phyloP scores from a whole-genome alignment of 1,284 basidiomycete species.

The Cryptococcus amylolentus region DNA sequence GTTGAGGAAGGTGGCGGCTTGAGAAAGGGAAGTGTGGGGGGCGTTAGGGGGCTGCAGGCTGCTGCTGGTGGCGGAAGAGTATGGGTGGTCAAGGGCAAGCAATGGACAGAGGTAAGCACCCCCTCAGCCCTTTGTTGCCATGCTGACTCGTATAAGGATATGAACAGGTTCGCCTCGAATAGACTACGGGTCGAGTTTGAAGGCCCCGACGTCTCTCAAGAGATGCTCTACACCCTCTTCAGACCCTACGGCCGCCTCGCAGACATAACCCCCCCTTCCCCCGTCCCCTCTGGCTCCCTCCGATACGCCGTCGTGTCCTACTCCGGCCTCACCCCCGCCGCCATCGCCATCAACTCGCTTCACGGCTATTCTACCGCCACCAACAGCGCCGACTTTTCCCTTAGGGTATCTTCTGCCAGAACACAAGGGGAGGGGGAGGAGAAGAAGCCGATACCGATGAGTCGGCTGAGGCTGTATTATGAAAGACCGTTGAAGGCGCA shows the following conservation, averaged over 20 bases:
- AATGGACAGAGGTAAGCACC: conserved; percentile 71
- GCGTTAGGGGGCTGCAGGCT: conserved; percentile 25
- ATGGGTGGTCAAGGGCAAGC: conserved; percentile 76
- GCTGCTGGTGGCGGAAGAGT: conserved; percentile 56
- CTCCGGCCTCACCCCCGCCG: conserved; percentile 63
- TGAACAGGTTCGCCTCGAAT: conserved; percentile 72
- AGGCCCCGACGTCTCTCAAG: conserved; percentile 77
- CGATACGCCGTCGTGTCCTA: conserved; percentile 66
- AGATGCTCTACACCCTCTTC: conserved; percentile 52
- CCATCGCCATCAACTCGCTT: conserved; percentile 73
- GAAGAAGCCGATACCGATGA: conserved; percentile 47
- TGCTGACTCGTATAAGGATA: conserved; percentile 58
- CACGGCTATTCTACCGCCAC: conserved; percentile 62
- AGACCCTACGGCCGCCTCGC: conserved; percentile 75
- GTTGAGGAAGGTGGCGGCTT: conserved; percentile 12
- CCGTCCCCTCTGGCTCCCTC: conserved; percentile 64
- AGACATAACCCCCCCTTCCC: conserved; percentile 62
- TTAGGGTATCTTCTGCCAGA: conserved; percentile 10
- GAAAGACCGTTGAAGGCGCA: conserved; percentile 72
- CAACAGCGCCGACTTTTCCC: conserved; percentile 43
- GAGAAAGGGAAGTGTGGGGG: conserved; percentile 26
- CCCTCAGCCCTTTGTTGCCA: not conserved
- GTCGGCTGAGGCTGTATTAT: conserved; percentile 65
- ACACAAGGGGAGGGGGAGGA: conserved; percentile 18
- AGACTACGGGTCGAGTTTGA: conserved; percentile 76